Percentiles rank a stretch among this genome's conserved stretches.
phyloP scores from a whole-genome alignment of 78 protist genomes.

The Dictyostelium capitatum region DNA sequence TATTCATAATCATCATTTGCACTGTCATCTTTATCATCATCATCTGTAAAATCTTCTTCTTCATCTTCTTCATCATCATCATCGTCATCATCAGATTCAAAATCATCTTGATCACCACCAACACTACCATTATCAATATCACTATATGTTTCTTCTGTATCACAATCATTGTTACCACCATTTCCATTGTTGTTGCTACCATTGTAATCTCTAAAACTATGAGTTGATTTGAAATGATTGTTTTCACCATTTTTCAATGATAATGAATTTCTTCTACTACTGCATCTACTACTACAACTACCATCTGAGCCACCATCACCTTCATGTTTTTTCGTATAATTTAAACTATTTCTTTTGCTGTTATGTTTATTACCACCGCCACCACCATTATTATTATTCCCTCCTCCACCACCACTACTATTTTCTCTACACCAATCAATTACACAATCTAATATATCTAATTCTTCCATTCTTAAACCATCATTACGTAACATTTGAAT shows the following conservation, averaged over 20 bases:
- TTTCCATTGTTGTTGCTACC: not conserved
- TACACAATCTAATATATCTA: conserved; percentile 65
- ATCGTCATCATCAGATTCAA: conserved; percentile 43
- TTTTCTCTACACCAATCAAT: conserved; percentile 62
- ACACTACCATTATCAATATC: conserved; percentile 14
- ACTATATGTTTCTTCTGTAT: conserved; percentile 36
- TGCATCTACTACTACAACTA: conserved; percentile 76
- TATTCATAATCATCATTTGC: conserved; percentile 76
- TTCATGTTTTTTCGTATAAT: not conserved
- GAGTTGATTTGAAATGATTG: not conserved
- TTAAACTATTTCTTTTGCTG: conserved; percentile 23
- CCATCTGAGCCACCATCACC: conserved; percentile 45
- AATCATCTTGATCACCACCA: conserved; percentile 62
- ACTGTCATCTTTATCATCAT: conserved; percentile 76
- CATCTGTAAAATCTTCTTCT: conserved; percentile 63
- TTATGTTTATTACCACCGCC: not conserved
- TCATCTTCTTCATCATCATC: conserved; percentile 50
- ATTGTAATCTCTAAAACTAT: too few species aligned
- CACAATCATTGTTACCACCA: conserved; percentile 65
- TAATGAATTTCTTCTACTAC: conserved; percentile 65
- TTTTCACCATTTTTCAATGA: conserved; percentile 8
- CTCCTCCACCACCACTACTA: not conserved
- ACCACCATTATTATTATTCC: not conserved
- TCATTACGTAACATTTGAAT: conserved; percentile 71
- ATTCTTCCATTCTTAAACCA: conserved; percentile 74